Evolutionary conservation across 2,329 filamentous ascomycete species (phyloP).

Genomic region (Diaporthe sp.): DNA sequence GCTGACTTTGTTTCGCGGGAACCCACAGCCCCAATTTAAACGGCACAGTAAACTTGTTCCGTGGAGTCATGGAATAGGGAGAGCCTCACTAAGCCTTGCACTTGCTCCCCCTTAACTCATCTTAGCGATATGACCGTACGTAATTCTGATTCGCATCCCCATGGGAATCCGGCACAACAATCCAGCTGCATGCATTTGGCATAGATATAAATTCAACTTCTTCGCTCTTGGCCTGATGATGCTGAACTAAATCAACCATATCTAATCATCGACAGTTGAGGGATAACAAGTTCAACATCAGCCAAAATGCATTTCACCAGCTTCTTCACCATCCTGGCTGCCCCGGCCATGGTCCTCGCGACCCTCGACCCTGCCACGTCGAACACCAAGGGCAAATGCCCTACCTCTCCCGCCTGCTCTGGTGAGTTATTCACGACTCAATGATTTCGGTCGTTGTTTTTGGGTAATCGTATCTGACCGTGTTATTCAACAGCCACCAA

Average conservation of each 20-base stretch:
- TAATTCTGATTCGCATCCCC: background rate
- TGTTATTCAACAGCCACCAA: conserved; percentile 42
- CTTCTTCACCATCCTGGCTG: conserved; percentile 32
- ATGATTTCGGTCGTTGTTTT: too few relatives aligned
- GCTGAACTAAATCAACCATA: background rate
- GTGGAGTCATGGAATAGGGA: conserved; percentile 23
- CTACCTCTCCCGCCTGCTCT: conserved; percentile 45
- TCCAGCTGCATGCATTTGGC: background rate
- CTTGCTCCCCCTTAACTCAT: conserved; percentile 11
- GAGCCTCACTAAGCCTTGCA: background rate
- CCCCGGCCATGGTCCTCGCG: conserved; percentile 37
- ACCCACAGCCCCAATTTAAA: conserved; percentile 34
- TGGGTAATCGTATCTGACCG: background rate
- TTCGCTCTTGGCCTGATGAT: background rate
- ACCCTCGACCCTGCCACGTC: conserved; percentile 51
- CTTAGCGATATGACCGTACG: conserved; percentile 30
- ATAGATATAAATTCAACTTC: background rate
- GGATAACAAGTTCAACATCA: background rate
- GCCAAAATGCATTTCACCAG: conserved; percentile 35
- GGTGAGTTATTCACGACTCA: background rate
- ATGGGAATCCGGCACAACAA: background rate
- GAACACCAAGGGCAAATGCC: conserved; percentile 52
- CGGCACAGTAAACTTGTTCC: conserved; percentile 27
- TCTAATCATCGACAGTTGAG: background rate
- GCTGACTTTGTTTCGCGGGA: conserved; percentile 22